Percentiles rank a stretch among this genome's conserved stretches.
Evolutionary conservation across 345 rosid genomes (phyloP).

Genomic region (Turnera subulata): DNA sequence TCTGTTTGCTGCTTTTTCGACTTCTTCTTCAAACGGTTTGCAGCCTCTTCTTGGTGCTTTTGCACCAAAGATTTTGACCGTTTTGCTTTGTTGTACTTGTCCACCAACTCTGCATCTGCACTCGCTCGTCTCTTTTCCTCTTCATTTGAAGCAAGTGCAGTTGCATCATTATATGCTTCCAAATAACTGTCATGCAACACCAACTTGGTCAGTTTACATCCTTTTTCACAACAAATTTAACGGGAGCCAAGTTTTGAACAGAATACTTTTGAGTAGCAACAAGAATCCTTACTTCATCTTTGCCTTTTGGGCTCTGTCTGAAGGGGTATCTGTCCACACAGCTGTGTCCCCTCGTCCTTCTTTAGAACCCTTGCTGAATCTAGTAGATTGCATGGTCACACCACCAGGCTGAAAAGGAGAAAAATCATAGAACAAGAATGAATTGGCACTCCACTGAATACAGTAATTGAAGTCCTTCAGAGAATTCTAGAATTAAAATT

Average conservation of each 20-base stretch:
- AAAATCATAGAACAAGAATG: constrained; percentile 1
- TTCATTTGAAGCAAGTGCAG: constrained; percentile 75
- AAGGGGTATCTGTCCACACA: constrained; percentile 86
- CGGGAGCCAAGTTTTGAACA: background rate
- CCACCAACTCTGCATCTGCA: constrained; percentile 79
- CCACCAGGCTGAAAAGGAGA: constrained; percentile 58
- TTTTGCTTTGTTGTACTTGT: constrained; percentile 78
- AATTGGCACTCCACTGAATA: background rate
- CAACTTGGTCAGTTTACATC: background rate
- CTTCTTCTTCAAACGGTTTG: constrained; percentile 51
- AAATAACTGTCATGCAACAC: constrained; percentile 49
- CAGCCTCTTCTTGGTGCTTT: constrained; percentile 63
- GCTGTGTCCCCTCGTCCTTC: constrained; percentile 92
- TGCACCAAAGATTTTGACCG: constrained; percentile 77
- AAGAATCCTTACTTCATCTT: constrained; percentile 57
- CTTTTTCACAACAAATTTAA: constrained; percentile 2
- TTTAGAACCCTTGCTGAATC: constrained; percentile 57
- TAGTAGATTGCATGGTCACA: constrained; percentile 64
- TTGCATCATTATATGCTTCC: constrained; percentile 80
- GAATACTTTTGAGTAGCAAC: background rate
- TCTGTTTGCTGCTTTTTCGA: constrained; percentile 37
- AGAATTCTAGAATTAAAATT: background rate
- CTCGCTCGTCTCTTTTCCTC: constrained; percentile 40
- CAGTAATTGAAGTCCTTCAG: background rate
- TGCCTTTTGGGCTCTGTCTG: constrained; percentile 81